A percentile compares a stretch with the other conserved stretches of the same genome.
These are phyloP conservation scores for Trifolium repens DNA, from an alignment of 306 rosid species.

Conservation along the genomic window DNA sequence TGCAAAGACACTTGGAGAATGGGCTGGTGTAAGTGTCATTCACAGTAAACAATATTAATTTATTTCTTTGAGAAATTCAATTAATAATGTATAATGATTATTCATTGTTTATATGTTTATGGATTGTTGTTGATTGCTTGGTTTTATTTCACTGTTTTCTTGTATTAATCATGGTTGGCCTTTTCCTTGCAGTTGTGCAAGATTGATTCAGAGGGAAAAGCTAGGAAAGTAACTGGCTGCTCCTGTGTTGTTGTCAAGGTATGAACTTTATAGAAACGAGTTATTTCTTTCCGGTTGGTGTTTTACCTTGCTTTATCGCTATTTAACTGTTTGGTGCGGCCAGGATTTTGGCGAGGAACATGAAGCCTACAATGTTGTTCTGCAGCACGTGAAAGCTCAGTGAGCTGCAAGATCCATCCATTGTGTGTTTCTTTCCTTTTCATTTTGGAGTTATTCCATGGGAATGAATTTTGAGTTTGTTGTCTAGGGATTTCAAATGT, in stretches of 20 bases:
- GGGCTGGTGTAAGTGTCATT: constrained; percentile 84
- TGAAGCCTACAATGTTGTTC: constrained; percentile 52
- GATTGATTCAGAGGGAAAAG: constrained; percentile 88
- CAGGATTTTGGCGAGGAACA: constrained; percentile 48
- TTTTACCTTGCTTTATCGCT: not conserved
- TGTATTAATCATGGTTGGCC: not conserved
- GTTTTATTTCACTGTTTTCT: not conserved
- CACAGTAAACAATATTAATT: not conserved
- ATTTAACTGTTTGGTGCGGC: not conserved
- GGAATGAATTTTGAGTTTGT: constrained; percentile 41
- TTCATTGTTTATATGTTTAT: not conserved
- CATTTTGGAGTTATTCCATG: constrained; percentile 23
- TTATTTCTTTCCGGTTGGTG: not conserved
- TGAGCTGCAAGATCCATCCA: constrained; percentile 21
- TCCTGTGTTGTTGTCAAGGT: constrained; percentile 89
- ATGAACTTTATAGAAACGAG: not conserved
- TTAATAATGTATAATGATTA: not conserved
- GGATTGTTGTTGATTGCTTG: not conserved
- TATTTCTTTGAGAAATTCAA: not conserved
- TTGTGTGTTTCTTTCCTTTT: constrained; percentile 2
- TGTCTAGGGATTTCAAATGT: constrained; percentile 29
- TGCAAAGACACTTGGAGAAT: constrained; percentile 92
- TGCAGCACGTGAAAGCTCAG: constrained; percentile 55
- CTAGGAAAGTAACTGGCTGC: constrained; percentile 63
- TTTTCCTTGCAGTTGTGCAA: constrained; percentile 65